Conservation (phyloP, 2,329 filamentous ascomycete species). For the Sporothrix globosa region DNA sequence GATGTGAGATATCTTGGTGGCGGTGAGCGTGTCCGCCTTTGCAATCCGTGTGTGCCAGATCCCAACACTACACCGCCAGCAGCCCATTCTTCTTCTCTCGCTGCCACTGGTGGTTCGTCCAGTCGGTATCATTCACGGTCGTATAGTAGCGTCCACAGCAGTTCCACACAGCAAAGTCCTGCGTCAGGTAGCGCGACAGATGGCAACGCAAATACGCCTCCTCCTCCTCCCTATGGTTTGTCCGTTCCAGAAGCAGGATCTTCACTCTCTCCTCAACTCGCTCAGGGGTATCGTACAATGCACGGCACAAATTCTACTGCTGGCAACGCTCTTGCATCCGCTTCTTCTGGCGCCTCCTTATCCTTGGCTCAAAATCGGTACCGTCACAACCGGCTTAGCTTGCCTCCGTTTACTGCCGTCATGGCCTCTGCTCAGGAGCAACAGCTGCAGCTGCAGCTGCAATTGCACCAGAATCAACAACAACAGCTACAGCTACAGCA, state of each 20-base stretch:
- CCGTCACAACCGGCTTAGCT: conserved; percentile 34
- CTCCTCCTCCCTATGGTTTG: not conserved
- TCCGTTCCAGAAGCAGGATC: not conserved
- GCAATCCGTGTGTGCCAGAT: conserved; percentile 65
- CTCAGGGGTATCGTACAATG: not conserved
- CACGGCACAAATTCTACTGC: not conserved
- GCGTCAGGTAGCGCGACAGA: not conserved
- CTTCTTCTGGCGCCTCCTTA: conserved; percentile 41
- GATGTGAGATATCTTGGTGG: conserved; percentile 54
- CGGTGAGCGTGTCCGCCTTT: conserved; percentile 62
- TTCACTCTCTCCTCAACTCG: not conserved
- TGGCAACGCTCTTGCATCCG: not conserved
- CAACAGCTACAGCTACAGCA: conserved; percentile 26
- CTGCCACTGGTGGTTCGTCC: not conserved
- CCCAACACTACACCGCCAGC: conserved; percentile 60
- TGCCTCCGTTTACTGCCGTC: conserved; percentile 40
- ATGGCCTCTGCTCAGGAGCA: conserved; percentile 5
- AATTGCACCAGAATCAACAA: conserved; percentile 1
- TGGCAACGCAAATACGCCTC: not conserved
- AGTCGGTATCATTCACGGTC: conserved; percentile 26
- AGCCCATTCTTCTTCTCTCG: not conserved
- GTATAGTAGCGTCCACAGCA: not conserved
- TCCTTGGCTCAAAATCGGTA: conserved; percentile 39
- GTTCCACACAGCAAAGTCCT: not conserved
- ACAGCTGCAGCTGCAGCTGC: not conserved